Percentiles rank a stretch among this genome's conserved stretches.
Conservation (phyloP, 768 basidiomycete genomes). For the Lentinula boryana region DNA sequence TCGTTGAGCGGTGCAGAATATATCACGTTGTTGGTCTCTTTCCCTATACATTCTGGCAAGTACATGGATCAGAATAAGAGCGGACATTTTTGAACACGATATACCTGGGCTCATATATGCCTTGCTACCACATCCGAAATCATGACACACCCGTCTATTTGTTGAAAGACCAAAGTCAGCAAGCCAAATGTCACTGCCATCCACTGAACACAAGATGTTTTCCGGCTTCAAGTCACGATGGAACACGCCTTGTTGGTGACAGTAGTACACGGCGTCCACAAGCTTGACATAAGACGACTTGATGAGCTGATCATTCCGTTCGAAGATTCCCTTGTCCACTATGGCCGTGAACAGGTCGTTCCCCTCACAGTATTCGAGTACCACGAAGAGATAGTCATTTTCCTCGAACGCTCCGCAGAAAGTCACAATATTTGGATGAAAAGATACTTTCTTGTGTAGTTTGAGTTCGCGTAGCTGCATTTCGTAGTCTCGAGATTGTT, state of each 20-base stretch:
- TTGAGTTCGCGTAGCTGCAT: slow-evolving; percentile 66
- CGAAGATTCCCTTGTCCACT: slow-evolving; percentile 46
- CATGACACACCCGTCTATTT: slow-evolving; percentile 32
- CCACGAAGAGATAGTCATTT: slow-evolving; percentile 59
- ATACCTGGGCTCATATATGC: slow-evolving; percentile 70
- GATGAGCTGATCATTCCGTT: slow-evolving; percentile 55
- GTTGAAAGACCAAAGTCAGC: slow-evolving; percentile 78
- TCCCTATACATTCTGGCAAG: slow-evolving; percentile 2
- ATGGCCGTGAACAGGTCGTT: slow-evolving; percentile 72
- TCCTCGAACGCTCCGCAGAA: slow-evolving; percentile 61
- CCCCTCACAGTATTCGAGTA: slow-evolving; percentile 48
- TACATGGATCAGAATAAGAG: neutral
- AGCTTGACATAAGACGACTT: slow-evolving; percentile 68
- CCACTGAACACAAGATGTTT: slow-evolving; percentile 58
- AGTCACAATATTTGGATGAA: slow-evolving; percentile 61
- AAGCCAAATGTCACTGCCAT: slow-evolving; percentile 48
- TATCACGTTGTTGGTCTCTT: slow-evolving; percentile 1
- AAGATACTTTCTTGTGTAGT: slow-evolving; percentile 45
- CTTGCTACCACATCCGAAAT: slow-evolving; percentile 53
- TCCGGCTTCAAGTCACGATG: slow-evolving; percentile 90
- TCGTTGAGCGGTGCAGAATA: slow-evolving; percentile 24
- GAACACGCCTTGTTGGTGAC: slow-evolving; percentile 64
- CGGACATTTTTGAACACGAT: slow-evolving; percentile 7
- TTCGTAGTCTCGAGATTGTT: slow-evolving; percentile 46
- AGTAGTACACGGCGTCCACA: slow-evolving; percentile 70